These are phyloP conservation scores for Paraglomus occultum DNA, from an alignment of 192 early-diverging fungal genomes.

Conservation along the genomic window DNA sequence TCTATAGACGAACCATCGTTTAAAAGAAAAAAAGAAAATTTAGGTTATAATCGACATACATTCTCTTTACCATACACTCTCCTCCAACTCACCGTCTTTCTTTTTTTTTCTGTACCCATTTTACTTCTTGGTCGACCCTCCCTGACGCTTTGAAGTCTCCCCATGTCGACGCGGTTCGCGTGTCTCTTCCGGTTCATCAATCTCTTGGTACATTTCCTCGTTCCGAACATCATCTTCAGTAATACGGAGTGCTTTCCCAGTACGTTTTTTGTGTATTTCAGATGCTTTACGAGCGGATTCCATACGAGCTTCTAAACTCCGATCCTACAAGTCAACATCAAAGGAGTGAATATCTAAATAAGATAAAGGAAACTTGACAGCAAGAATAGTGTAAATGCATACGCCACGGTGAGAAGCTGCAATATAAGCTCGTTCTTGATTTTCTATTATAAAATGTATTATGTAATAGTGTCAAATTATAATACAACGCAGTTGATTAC, in stretches of 20 bases:
- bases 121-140: no score
- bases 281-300: conserved; percentile 34
- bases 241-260: conserved; percentile 31
- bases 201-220: conserved; percentile 36
- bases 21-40: no score
- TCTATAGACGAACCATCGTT: no score
- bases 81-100: no score
- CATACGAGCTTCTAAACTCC: conserved; percentile 32
- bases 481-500: neutral
- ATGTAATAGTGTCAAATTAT: neutral
- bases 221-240: conserved; percentile 32
- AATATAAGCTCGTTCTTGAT: conserved; percentile 35
- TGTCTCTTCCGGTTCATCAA: conserved; percentile 18
- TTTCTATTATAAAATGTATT: conserved; percentile 18
- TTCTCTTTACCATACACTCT: no score
- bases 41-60: no score
- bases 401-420: conserved; percentile 35
- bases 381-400: neutral
- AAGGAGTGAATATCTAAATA: neutral
- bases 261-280: conserved; percentile 32
- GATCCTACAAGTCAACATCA: conserved; percentile 28
- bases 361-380: neutral
- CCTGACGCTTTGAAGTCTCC: no score
- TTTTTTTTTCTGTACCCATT: no score
- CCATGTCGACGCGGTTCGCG: no score